phyloP scores from a whole-genome alignment of 495 filamentous ascomycete species.

The Collariella sp. region DNA sequence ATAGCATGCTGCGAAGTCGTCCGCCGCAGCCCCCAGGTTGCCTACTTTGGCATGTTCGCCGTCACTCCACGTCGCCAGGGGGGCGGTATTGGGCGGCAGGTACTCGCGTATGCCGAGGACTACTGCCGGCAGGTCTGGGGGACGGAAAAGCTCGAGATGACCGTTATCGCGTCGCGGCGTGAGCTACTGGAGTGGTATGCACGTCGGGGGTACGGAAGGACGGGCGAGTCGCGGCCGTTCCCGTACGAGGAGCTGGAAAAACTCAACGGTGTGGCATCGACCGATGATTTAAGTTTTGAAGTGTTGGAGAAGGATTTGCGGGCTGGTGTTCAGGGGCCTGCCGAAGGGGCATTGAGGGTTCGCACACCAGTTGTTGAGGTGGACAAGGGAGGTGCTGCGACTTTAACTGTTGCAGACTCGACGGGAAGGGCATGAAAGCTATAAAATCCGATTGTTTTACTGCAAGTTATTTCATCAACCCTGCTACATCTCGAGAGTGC shows the following conservation, averaged over 20 bases:
- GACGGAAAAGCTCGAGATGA: constrained; percentile 25
- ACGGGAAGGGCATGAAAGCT: too few species aligned
- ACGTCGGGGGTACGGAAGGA: constrained; percentile 34
- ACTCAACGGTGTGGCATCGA: constrained; percentile 19
- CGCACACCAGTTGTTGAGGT: too few species aligned
- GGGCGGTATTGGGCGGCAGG: constrained; percentile 33
- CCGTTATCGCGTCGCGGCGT: constrained; percentile 33
- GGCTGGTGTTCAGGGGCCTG: too few species aligned
- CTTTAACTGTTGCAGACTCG: too few species aligned
- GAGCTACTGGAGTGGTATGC: constrained; percentile 39
- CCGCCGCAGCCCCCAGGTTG: constrained; percentile 12
- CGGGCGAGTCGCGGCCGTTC: constrained; percentile 34
- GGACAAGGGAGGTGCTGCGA: too few species aligned
- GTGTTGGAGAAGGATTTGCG: constrained; percentile 29
- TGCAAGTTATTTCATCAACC: too few species aligned
- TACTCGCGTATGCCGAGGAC: constrained; percentile 34
- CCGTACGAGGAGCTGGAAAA: constrained; percentile 26
- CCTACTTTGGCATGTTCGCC: constrained; percentile 38
- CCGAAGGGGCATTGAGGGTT: too few species aligned
- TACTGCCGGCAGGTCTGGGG: constrained; percentile 30
- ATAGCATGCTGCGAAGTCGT: constrained; percentile 32
- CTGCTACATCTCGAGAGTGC: too few species aligned
- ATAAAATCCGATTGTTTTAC: too few species aligned
- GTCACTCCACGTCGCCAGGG: constrained; percentile 31
- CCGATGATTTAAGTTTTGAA: constrained; percentile 34